Evolutionary conservation across 2,329 filamentous ascomycete species (phyloP).

Genomic region (Orbilia javanica): DNA sequence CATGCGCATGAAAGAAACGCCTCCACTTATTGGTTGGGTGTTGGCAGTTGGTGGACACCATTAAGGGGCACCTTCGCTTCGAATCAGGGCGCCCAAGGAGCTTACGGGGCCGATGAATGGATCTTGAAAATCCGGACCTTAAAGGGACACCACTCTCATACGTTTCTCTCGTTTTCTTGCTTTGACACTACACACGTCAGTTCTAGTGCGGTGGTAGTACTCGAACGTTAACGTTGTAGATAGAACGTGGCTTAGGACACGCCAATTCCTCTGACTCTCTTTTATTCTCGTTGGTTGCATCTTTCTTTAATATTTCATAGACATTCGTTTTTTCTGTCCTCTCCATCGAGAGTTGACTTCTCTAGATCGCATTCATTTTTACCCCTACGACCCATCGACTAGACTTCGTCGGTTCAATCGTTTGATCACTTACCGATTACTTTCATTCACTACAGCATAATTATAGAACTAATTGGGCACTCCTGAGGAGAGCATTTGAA

Average conservation of each 20-base stretch:
- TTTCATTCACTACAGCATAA: constrained; percentile 28
- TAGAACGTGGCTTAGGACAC: constrained; percentile 59
- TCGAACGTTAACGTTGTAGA: constrained; percentile 54
- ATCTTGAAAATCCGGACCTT: constrained; percentile 49
- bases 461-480: constrained; percentile 40
- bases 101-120: constrained; percentile 47
- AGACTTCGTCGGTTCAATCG: constrained; percentile 29
- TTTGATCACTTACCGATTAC: constrained; percentile 10
- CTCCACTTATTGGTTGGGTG: constrained; percentile 47
- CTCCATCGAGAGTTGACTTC: constrained; percentile 52
- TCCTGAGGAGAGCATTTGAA: constrained; percentile 51
- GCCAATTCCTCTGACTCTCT: constrained; percentile 57
- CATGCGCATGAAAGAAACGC: constrained; percentile 54
- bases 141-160: constrained; percentile 53
- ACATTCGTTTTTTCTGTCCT: constrained; percentile 57
- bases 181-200: constrained; percentile 58
- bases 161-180: constrained; percentile 41
- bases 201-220: constrained; percentile 55
- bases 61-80: constrained; percentile 56
- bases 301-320: constrained; percentile 38
- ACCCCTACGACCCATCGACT: constrained; percentile 37
- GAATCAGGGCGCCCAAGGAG: constrained; percentile 46
- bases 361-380: constrained; percentile 56
- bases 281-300: constrained; percentile 32
- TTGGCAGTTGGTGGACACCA: constrained; percentile 31